phyloP scores from a whole-genome alignment of 371 early-diverging fungal species.

The Paraphysoderma sedebokerense region DNA sequence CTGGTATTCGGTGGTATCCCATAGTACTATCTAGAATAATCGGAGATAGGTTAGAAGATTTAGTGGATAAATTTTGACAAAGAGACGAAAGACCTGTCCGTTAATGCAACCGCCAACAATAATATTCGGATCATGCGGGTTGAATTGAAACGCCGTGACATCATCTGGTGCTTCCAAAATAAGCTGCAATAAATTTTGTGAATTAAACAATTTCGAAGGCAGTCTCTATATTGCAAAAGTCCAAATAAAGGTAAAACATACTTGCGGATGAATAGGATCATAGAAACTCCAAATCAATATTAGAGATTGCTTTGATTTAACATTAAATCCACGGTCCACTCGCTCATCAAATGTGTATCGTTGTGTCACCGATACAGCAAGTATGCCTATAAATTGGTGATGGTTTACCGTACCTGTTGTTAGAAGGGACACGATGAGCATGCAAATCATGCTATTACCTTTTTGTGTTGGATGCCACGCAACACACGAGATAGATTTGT shows the following conservation, averaged over 20 bases:
- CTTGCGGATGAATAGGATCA: conserved; percentile 54
- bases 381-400: no score
- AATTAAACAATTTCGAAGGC: no score
- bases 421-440: no score
- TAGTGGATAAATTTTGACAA: no score
- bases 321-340: conserved; percentile 15
- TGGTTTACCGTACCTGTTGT: no score
- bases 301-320: conserved; percentile 15
- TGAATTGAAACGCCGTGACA: conserved; percentile 23
- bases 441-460: no score
- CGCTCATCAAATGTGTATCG: conserved; percentile 25
- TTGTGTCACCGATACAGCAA: conserved; percentile 29
- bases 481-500: conserved; percentile 25
- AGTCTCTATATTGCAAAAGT: no score
- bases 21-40: no score
- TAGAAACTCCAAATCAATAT: conserved; percentile 35
- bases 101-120: conserved; percentile 32
- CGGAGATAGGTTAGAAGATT: no score
- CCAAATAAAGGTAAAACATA: no score
- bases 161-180: conserved; percentile 48
- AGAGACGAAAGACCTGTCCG: conserved; percentile 14
- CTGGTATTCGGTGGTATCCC: no score
- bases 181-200: no score
- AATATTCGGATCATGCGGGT: conserved; percentile 25
- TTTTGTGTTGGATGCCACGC: conserved; percentile 34